phyloP scores from a whole-genome alignment of 192 early-diverging fungal genomes.

The Phlyctochytrium bullatum region DNA sequence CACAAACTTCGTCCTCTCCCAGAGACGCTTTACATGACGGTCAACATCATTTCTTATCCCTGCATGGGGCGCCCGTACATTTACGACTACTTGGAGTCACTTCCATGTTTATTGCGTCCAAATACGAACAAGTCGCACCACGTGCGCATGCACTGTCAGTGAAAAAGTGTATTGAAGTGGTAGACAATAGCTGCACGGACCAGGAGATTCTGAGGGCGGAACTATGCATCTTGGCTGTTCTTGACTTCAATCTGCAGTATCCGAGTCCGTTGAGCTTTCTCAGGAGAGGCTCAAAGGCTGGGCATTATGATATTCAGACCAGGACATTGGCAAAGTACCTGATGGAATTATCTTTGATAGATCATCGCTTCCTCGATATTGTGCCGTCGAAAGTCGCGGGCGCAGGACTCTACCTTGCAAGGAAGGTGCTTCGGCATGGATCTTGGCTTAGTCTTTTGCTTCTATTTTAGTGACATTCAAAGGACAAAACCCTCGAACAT shows the following conservation, averaged over 20 bases:
- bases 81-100: conserved; percentile 84
- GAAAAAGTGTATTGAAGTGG: conserved; percentile 44
- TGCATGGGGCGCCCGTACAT: conserved; percentile 26
- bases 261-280: conserved; percentile 79
- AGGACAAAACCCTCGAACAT: background rate
- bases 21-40: conserved; percentile 43
- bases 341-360: conserved; percentile 7
- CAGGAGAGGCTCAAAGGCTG: conserved; percentile 71
- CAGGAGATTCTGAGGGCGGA: conserved; percentile 78
- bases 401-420: conserved; percentile 5
- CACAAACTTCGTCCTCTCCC: conserved; percentile 26
- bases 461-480: conserved; percentile 4
- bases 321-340: conserved; percentile 15
- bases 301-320: conserved; percentile 25
- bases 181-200: conserved; percentile 56
- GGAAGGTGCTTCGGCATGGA: conserved; percentile 2
- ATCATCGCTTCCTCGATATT: conserved; percentile 9
- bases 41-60: conserved; percentile 49
- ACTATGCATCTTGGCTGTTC: conserved; percentile 69
- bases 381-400: conserved; percentile 5
- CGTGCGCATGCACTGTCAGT: conserved; percentile 72
- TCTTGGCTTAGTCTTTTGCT: background rate
- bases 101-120: conserved; percentile 72
- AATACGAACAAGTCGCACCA: conserved; percentile 79
- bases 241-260: conserved; percentile 72